Evolutionary conservation across 495 filamentous ascomycete species (phyloP).

Genomic region (Podospora bellae-mahoneyi): DNA sequence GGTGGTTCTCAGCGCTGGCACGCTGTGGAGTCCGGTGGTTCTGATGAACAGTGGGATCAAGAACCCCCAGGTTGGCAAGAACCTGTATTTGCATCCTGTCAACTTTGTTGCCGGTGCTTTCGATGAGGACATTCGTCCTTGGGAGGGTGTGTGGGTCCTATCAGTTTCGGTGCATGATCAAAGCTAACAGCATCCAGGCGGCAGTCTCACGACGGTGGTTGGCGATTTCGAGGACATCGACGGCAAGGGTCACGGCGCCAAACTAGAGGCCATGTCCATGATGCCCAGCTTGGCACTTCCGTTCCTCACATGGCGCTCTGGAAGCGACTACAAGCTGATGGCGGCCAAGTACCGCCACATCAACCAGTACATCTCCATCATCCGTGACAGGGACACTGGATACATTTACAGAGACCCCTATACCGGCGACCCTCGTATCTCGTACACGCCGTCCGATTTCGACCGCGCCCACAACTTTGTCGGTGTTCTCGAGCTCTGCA

Average conservation of each 20-base stretch:
- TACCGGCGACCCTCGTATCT: conserved; percentile 59
- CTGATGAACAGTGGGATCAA: conserved; percentile 67
- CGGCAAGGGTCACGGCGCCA: conserved; percentile 75
- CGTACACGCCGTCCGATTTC: conserved; percentile 64
- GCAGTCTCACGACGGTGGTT: conserved; percentile 65
- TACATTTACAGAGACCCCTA: conserved; percentile 70
- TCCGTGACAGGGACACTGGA: conserved; percentile 69
- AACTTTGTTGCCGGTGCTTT: conserved; percentile 58
- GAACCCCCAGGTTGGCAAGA: conserved; percentile 79
- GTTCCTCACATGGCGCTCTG: conserved; percentile 59
- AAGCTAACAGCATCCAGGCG: conserved; percentile 8
- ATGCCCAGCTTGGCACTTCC: conserved; percentile 44
- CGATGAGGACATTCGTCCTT: conserved; percentile 63
- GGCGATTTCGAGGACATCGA: conserved; percentile 81
- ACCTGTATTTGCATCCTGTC: conserved; percentile 79
- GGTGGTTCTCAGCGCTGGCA: conserved; percentile 72
- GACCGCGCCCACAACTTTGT: conserved; percentile 67
- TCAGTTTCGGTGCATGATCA: not conserved
- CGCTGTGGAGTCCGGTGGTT: conserved; percentile 70
- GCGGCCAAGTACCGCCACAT: conserved; percentile 60
- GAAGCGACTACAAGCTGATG: conserved; percentile 64
- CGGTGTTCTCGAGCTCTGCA: conserved; percentile 66
- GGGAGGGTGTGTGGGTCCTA: conserved; percentile 51
- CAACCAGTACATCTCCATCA: conserved; percentile 64
- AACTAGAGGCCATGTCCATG: conserved; percentile 72